Evolutionary conservation across 176 grass and related monocot species (phyloP).

Genomic region (Avena atlantica): DNA sequence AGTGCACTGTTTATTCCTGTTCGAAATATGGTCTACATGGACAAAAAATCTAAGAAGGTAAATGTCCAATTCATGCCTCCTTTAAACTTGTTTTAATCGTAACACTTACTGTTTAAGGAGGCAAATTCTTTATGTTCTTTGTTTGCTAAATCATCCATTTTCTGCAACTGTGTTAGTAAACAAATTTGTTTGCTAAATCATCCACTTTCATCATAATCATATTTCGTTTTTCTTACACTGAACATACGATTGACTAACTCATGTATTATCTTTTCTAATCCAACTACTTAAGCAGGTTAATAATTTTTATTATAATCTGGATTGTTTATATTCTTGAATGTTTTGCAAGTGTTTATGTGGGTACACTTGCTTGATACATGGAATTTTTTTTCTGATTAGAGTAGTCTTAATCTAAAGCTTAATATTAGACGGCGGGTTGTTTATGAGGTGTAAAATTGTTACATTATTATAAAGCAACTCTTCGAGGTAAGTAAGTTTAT

Average conservation of each 20-base stretch:
- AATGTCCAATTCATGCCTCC: conserved; percentile 20
- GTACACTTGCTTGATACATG: neutral
- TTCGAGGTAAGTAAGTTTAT: neutral
- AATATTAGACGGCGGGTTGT: neutral
- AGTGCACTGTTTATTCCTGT: conserved; percentile 71
- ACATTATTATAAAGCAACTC: neutral
- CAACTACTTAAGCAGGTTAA: conserved; percentile 8
- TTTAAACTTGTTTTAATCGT: conserved; percentile 23
- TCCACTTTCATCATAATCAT: neutral
- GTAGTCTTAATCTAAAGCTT: neutral
- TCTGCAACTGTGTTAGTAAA: conserved; percentile 1
- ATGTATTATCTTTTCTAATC: neutral
- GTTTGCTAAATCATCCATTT: conserved; percentile 13
- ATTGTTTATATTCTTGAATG: conserved; percentile 12
- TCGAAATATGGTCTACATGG: conserved; percentile 66
- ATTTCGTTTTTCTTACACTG: neutral
- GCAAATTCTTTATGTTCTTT: conserved; percentile 2
- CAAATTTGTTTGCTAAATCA: conserved; percentile 22
- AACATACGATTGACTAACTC: neutral
- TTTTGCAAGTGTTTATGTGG: conserved; percentile 9
- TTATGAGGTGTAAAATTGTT: conserved; percentile 7
- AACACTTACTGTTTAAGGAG: neutral
- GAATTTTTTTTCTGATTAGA: neutral
- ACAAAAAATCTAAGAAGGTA: conserved; percentile 92
- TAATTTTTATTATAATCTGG: conserved; percentile 16